Evolutionary conservation across 768 basidiomycete genomes (phyloP).

Genomic region (Auricularia sp.): DNA sequence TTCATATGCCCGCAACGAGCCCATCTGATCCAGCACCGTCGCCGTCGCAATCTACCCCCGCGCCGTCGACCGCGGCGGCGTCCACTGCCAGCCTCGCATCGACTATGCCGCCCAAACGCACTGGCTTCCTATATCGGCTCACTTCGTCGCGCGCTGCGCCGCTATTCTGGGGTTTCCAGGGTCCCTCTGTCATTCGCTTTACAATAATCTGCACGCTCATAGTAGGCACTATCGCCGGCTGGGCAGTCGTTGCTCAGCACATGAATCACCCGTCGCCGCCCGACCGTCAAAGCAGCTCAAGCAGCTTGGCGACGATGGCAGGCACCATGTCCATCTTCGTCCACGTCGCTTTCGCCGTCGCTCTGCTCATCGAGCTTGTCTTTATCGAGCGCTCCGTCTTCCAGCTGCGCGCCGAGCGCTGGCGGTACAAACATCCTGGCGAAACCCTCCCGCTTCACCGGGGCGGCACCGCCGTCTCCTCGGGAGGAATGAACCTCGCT

Average conservation of each 20-base stretch:
- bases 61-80: slow-evolving; percentile 1
- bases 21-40: slow-evolving; percentile 37
- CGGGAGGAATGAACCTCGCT: slow-evolving; percentile 32
- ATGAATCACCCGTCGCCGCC: slow-evolving; percentile 9
- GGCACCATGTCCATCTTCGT: slow-evolving; percentile 39
- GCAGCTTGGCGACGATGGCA: slow-evolving; percentile 11
- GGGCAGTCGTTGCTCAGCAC: slow-evolving; percentile 35
- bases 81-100: neutral
- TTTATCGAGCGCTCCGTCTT: slow-evolving; percentile 56
- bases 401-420: slow-evolving; percentile 58
- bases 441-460: slow-evolving; percentile 23
- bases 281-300: slow-evolving; percentile 1
- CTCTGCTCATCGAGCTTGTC: slow-evolving; percentile 40
- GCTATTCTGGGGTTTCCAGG: slow-evolving; percentile 11
- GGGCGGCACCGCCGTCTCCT: slow-evolving; percentile 12
- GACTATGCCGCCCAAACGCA: slow-evolving; percentile 3
- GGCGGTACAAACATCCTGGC: slow-evolving; percentile 49
- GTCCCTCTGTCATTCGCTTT: slow-evolving; percentile 10
- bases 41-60: slow-evolving; percentile 31
- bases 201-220: slow-evolving; percentile 17
- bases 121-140: neutral
- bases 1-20: no score
- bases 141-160: slow-evolving; percentile 2
- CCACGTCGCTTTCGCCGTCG: slow-evolving; percentile 51
- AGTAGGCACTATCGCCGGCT: slow-evolving; percentile 41